Conservation (phyloP, 768 basidiomycete genomes). For the Chalciporus sphaerocephalus region DNA sequence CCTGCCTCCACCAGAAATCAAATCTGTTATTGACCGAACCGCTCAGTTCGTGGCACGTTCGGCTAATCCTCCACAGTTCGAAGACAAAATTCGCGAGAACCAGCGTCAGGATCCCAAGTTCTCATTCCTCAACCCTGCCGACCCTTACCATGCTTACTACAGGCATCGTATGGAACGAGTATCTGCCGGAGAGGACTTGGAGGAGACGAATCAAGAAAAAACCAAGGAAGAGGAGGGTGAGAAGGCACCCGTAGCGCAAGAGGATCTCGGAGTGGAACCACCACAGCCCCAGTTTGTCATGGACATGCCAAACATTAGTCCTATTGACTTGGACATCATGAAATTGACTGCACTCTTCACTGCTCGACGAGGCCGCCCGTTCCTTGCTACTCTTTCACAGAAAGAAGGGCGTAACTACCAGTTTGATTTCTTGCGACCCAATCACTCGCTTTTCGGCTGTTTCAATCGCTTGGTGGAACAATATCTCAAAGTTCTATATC, state of each 20-base stretch:
- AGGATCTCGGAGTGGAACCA: conserved; percentile 72
- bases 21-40: conserved; percentile 94
- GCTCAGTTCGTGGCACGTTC: conserved; percentile 88
- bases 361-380: conserved; percentile 82
- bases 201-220: conserved; percentile 50
- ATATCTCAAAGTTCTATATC: conserved; percentile 86
- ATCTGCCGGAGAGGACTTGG: conserved; percentile 66
- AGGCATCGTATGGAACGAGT: conserved; percentile 86
- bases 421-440: conserved; percentile 95
- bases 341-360: conserved; percentile 95
- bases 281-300: conserved; percentile 78
- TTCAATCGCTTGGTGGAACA: conserved; percentile 98
- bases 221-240: conserved; percentile 35
- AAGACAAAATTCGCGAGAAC: conserved; percentile 95
- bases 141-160: conserved; percentile 99
- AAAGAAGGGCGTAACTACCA: conserved; percentile 95
- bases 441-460: conserved; percentile 92
- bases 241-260: conserved; percentile 32
- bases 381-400: conserved; percentile 78
- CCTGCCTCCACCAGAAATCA: conserved; percentile 93
- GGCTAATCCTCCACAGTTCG: conserved; percentile 89
- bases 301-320: conserved; percentile 81
- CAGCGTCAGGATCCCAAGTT: conserved; percentile 97
- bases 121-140: conserved; percentile 93
- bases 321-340: conserved; percentile 94